phyloP scores from a whole-genome alignment of 2,329 filamentous ascomycete genomes.

The Aspergillus phoenicis region DNA sequence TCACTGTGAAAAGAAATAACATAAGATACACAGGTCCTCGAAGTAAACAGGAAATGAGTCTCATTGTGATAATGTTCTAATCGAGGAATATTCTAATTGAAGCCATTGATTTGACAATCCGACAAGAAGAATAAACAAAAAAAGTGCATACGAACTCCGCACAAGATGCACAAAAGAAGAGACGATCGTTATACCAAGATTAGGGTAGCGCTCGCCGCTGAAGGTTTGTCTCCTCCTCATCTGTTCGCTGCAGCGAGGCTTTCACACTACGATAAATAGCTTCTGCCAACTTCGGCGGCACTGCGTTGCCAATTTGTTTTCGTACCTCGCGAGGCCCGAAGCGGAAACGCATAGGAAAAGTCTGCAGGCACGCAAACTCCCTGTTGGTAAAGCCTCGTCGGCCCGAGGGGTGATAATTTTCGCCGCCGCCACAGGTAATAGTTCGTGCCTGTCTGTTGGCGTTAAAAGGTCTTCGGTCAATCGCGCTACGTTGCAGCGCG shows the following conservation, averaged over 20 bases:
- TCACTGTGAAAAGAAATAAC: no score
- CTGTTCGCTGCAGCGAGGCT: conserved; percentile 39
- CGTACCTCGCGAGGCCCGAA: conserved; percentile 53
- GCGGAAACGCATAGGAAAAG: conserved; percentile 64
- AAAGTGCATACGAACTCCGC: no score
- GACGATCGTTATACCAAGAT: not conserved
- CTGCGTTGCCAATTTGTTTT: conserved; percentile 77
- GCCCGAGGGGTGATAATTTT: conserved; percentile 68
- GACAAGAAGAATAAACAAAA: no score
- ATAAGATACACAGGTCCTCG: no score
- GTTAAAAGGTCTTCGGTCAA: conserved; percentile 47
- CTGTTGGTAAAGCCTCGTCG: conserved; percentile 64
- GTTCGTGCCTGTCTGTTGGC: conserved; percentile 56
- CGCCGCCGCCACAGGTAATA: conserved; percentile 65
- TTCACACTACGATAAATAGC: conserved; percentile 44
- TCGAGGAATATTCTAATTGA: no score
- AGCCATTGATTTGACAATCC: no score
- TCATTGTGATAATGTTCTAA: no score
- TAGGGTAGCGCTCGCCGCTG: not conserved
- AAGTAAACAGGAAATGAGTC: no score
- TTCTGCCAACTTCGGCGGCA: conserved; percentile 60
- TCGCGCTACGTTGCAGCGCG: conserved; percentile 21
- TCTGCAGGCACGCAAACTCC: conserved; percentile 70
- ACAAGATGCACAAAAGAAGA: not conserved
- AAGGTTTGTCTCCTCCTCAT: conserved; percentile 30